phyloP scores from a whole-genome alignment of 805 yeast species.

The Clavispora vitiphila region DNA sequence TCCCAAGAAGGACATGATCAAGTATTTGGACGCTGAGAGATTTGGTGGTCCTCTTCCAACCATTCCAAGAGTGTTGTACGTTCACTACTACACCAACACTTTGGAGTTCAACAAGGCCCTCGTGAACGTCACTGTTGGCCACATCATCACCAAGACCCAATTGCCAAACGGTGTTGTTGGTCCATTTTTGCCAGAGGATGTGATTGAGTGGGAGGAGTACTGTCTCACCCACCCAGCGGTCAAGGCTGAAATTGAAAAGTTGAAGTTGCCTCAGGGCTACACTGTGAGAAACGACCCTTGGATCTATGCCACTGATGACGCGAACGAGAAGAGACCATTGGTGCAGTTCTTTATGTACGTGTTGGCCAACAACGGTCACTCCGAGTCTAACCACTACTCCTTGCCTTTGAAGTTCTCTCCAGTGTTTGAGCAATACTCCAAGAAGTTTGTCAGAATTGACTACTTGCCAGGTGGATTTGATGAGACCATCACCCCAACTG shows the following conservation, averaged over 20 bases:
- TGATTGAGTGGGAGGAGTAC: slow-evolving; percentile 47
- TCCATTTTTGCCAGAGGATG: slow-evolving; percentile 66
- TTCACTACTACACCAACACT: slow-evolving; percentile 58
- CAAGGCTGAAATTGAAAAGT: slow-evolving; percentile 59
- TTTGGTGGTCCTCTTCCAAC: slow-evolving; percentile 42
- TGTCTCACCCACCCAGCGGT: slow-evolving; percentile 53
- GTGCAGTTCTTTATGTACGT: slow-evolving; percentile 74
- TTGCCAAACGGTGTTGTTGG: slow-evolving; percentile 63
- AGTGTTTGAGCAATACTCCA: slow-evolving; percentile 58
- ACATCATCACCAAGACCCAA: slow-evolving; percentile 50
- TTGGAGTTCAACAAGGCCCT: slow-evolving; percentile 63
- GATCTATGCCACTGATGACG: slow-evolving; percentile 80
- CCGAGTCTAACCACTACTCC: slow-evolving; percentile 72
- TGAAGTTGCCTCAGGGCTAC: slow-evolving; percentile 55
- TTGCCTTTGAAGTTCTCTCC: slow-evolving; percentile 71
- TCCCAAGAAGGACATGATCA: slow-evolving; percentile 67
- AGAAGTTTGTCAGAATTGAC: slow-evolving; percentile 65
- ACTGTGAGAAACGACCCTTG: slow-evolving; percentile 68
- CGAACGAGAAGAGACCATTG: slow-evolving; percentile 55
- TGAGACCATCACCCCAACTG: slow-evolving; percentile 51
- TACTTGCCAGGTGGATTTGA: slow-evolving; percentile 70
- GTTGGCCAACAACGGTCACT: slow-evolving; percentile 55
- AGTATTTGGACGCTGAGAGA: slow-evolving; percentile 64
- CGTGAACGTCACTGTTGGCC: slow-evolving; percentile 59
- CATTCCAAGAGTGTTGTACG: slow-evolving; percentile 67